Base-by-base conservation (phyloP, 108 stramenopile species). In the Pseudonitzschia multiseries region DNA sequence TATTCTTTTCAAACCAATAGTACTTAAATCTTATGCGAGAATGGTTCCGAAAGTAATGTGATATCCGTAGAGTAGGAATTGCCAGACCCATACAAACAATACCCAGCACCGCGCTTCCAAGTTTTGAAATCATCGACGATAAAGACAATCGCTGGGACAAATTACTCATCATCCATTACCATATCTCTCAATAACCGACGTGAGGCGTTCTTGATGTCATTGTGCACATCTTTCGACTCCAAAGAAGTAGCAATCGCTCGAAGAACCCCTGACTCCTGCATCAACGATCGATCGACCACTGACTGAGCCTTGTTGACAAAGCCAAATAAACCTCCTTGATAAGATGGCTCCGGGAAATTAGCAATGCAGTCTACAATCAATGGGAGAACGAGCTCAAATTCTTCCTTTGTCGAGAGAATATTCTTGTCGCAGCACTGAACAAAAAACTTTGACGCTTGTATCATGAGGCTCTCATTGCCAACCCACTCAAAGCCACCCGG, bases 401-500 rank as follows among this genome's bases (percentile, higher is more conserved):
- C 61, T 5, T 62, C 61, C 9, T 33, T 62, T 28, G 61, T 62
- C 13, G 61, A 33, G n/a, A 62, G 61, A 40, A 62, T 62, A 4
- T 33, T 21, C 15, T 62, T 62, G 9, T 62, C 36, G 0, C 33
- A 33, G 0, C 61, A 62, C 61, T 62, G 61, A 2, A 62, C 61
- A 62, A 62, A 62, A n/a, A 62, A 62, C 15, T 18, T 17, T 10
- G 61, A 62, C 29, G 61, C 61, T 28, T 62, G 61, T 14, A 62
- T 40, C 36, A 62, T 29, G 0, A 62, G 32, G 15, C 40, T 28
- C n/a, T 62, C 31, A 20, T 62, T n/a, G 0, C 36, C 32, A 21
- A 62, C 40, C 61, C 61, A 62, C 31, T 62, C 61, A 12, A 22
- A 10, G 4, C 32, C 32, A 8, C 31, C 10, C 0, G 61, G 33